phyloP scores from a whole-genome alignment of 192 early-diverging fungal genomes.

The Spizellomyces sp. region DNA sequence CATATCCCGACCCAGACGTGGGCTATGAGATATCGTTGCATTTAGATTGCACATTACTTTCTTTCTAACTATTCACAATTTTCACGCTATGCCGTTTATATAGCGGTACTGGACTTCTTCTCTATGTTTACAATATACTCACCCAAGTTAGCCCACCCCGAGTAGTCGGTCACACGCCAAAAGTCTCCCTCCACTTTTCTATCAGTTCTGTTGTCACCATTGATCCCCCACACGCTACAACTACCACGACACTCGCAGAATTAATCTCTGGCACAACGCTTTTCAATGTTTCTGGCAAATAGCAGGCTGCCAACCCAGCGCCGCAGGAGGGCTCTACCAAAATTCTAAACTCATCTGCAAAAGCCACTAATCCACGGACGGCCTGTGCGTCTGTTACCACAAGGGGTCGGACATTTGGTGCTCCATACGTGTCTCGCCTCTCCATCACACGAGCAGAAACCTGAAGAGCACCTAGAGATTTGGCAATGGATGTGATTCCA shows the following conservation, averaged over 20 bases:
- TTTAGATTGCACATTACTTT: too few relatives aligned
- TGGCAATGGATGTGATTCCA: conserved; percentile 39
- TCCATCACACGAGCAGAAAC: conserved; percentile 23
- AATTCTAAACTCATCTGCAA: conserved; percentile 32
- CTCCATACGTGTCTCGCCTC: conserved; percentile 18
- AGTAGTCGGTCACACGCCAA: too few relatives aligned
- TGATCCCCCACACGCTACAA: conserved; percentile 41
- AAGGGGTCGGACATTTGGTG: conserved; percentile 10
- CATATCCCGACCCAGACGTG: too few relatives aligned
- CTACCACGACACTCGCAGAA: conserved; percentile 21
- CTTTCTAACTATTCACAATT: too few relatives aligned
- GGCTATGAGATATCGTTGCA: too few relatives aligned
- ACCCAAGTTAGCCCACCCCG: too few relatives aligned
- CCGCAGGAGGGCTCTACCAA: conserved; percentile 47
- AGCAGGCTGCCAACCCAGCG: conserved; percentile 17
- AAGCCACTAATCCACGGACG: conserved; percentile 23
- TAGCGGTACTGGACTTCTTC: too few relatives aligned
- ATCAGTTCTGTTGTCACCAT: conserved; percentile 31
- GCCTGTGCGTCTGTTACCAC: conserved; percentile 39
- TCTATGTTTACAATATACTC: too few relatives aligned
- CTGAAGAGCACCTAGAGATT: conserved; percentile 37
- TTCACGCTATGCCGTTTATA: too few relatives aligned
- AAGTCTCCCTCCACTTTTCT: conserved; percentile 17
- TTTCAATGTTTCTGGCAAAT: not conserved
- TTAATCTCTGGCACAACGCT: conserved; percentile 21